phyloP scores from a whole-genome alignment of 495 filamentous ascomycete species.

The Achaetomiella virescens region DNA sequence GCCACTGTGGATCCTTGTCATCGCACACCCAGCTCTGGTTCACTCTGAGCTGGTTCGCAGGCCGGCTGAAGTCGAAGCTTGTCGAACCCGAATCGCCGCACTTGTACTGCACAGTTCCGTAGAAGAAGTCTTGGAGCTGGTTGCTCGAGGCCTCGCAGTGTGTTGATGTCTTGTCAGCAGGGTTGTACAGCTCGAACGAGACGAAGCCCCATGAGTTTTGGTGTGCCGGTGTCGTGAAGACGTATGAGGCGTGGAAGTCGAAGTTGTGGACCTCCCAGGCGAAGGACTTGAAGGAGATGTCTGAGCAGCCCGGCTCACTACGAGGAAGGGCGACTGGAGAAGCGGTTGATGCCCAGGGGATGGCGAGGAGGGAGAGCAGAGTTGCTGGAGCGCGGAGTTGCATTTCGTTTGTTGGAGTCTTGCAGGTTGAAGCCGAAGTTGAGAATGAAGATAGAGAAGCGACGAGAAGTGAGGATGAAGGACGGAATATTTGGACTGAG shows the following conservation, averaged over 20 bases:
- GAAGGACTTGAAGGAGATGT: conserved; percentile 29
- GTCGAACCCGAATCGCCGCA: conserved; percentile 24
- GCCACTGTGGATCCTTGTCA: conserved; percentile 31
- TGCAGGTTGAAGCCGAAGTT: background rate
- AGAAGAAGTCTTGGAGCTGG: conserved; percentile 41
- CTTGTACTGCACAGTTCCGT: conserved; percentile 34
- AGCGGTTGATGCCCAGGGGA: conserved; percentile 3
- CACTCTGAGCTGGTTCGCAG: conserved; percentile 26
- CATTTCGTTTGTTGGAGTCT: conserved; percentile 3
- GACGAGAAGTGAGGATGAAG: background rate
- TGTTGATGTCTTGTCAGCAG: conserved; percentile 24
- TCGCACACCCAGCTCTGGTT: conserved; percentile 41
- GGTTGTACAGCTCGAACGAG: conserved; percentile 40
- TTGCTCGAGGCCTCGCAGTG: conserved; percentile 35
- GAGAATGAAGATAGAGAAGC: background rate
- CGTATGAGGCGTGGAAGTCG: conserved; percentile 35
- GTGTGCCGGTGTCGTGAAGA: conserved; percentile 40
- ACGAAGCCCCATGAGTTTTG: conserved; percentile 39
- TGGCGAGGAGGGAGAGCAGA: conserved; percentile 7
- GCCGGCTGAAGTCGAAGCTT: conserved; percentile 33
- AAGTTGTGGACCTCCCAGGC: conserved; percentile 32
- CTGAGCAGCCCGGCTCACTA: conserved; percentile 21
- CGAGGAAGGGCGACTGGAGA: conserved; percentile 2
- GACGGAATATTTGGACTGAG: background rate
- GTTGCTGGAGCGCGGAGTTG: background rate